A percentile compares a stretch with the other conserved stretches of the same genome.
Conservation (phyloP, 2,329 filamentous ascomycete genomes). For the Phaeosphaeria sp. region DNA sequence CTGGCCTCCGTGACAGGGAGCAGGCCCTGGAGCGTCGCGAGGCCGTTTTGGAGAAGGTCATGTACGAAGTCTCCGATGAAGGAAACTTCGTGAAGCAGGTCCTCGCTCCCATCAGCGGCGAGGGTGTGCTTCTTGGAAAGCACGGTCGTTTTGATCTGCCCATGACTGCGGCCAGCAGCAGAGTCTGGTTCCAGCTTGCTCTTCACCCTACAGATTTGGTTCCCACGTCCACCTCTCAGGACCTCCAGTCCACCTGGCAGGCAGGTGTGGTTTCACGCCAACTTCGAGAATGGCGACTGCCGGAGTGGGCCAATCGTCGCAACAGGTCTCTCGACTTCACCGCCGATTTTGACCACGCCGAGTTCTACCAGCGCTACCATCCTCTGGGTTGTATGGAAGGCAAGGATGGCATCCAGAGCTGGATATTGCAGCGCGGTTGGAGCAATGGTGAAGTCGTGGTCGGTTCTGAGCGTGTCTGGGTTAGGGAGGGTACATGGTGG, state of each 20-base stretch:
- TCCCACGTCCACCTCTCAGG: conserved; percentile 74
- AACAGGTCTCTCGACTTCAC: conserved; percentile 94
- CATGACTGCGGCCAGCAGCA: conserved; percentile 77
- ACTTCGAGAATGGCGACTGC: conserved; percentile 88
- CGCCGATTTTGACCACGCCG: conserved; percentile 92
- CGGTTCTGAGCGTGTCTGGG: conserved; percentile 92
- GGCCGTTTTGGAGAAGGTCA: conserved; percentile 83
- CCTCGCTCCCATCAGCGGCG: conserved; percentile 76
- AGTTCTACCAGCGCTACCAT: conserved; percentile 85
- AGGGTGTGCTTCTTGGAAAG: conserved; percentile 82
- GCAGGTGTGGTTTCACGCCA: conserved; percentile 92
- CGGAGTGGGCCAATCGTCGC: conserved; percentile 94
- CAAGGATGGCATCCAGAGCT: conserved; percentile 89
- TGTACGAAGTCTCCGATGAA: conserved; percentile 78
- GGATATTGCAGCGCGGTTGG: conserved; percentile 94
- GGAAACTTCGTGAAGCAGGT: conserved; percentile 83
- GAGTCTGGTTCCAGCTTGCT: conserved; percentile 93
- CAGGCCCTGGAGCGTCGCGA: conserved; percentile 82
- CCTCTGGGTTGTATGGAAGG: conserved; percentile 87
- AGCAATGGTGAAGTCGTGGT: conserved; percentile 96
- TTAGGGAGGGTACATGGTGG: conserved; percentile 95
- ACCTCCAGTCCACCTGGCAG: conserved; percentile 86
- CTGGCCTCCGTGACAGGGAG: conserved; percentile 74
- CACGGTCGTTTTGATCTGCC: conserved; percentile 80
- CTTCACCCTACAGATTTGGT: conserved; percentile 90